Base-by-base conservation (phyloP, 768 basidiomycete species). In the Pleurotus pulmonarius region DNA sequence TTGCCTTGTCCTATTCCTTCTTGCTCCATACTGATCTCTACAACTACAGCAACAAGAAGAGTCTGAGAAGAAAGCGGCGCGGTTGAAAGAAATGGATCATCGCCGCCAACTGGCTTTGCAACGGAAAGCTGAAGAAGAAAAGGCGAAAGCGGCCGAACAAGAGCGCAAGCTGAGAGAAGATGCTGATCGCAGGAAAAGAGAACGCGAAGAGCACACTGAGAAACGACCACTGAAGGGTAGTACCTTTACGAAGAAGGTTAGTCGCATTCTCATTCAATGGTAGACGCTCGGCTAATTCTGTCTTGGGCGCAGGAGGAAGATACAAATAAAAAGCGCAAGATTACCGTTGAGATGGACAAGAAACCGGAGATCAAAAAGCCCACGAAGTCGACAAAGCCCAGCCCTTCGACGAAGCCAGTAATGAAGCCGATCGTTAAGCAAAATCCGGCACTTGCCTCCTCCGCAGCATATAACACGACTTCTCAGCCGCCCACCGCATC, bases 11-110 rank as follows among this genome's bases (percentile, higher is more conserved):
- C 20, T 55, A 22, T 15, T 29, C 9, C 29, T 29, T 45, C 4
- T 45, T 40, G 44, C 37, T 56, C 20, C 46, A 58, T 41, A 16
- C 26, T 22, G 55, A 60, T 39, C 61, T 57, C 60, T 20, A 24
- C 22, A 37, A 40, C 5, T 43, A 49, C 64, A 97, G 95, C 92
- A 95, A 78, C 90, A 95, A 76, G 91, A 90, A 61, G 90, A 92
- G 65, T 79, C 81, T 34, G 92, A 92, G 60, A 92, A 88, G 72
- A 92, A 90, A 69, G 82, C 79, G 1, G 73, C 80, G 9, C 77
- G 88, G 24, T 71, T 88, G 58, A 92, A 85, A 62, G 89, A 93
- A 57, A 90, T 90, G 84, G 94, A 95, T 61, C 78, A 80, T 46
- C 80, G 92, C 44, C 85, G 92, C n/a, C 88, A 85, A 64, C 82